These are phyloP conservation scores for Ganoderma multipileum DNA, from an alignment of 1,284 basidiomycete species.

Conservation along the genomic window DNA sequence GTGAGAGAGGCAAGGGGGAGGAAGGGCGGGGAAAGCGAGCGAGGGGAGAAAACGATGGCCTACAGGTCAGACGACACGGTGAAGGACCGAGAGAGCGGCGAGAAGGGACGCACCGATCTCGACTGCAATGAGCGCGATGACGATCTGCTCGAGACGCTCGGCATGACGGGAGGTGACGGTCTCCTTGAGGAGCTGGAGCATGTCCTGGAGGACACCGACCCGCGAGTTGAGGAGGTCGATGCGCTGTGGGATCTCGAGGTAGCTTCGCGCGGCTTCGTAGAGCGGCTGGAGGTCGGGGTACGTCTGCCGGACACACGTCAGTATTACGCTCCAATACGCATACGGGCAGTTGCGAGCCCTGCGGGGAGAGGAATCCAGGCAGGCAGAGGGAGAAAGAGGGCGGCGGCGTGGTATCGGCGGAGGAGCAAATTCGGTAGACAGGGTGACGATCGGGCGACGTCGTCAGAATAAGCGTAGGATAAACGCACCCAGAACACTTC, in stretches of 20 bases:
- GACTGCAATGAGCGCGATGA: conserved; percentile 91
- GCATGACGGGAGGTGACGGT: conserved; percentile 91
- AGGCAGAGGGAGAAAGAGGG: conserved; percentile 2
- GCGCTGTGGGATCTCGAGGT: conserved; percentile 94
- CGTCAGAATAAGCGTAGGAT: conserved; percentile 30
- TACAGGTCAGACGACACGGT: neutral
- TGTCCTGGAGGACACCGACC: conserved; percentile 96
- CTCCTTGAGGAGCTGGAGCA: conserved; percentile 95
- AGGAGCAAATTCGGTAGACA: conserved; percentile 1
- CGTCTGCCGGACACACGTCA: conserved; percentile 50
- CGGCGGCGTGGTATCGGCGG: conserved; percentile 1
- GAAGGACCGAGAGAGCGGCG: conserved; percentile 3
- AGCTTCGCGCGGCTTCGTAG: conserved; percentile 92
- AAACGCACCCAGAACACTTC: conserved; percentile 88
- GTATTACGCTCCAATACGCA: neutral
- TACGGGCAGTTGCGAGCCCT: neutral
- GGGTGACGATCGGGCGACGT: conserved; percentile 4
- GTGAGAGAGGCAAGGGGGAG: neutral
- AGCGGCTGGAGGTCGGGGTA: conserved; percentile 95
- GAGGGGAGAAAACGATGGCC: neutral
- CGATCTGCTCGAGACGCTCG: conserved; percentile 94
- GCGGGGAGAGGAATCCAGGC: neutral
- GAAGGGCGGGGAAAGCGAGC: neutral
- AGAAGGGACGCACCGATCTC: conserved; percentile 70
- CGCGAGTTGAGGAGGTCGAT: conserved; percentile 94